Evolutionary conservation across 805 yeast species (phyloP).

Genomic region (Hanseniaspora vineae): DNA sequence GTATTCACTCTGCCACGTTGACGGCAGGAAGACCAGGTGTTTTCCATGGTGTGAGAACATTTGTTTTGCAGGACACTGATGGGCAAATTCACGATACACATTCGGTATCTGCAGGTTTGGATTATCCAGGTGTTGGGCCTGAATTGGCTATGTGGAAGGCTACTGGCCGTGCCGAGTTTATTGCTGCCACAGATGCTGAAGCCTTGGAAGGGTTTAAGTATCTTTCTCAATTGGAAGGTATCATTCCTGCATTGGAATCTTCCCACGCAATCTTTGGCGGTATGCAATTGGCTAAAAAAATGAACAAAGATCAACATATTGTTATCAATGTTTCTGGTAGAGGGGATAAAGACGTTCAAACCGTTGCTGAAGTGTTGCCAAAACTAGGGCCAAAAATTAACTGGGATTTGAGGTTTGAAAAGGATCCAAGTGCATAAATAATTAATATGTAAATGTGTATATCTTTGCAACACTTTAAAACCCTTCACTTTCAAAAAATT

Average conservation of each 20-base stretch:
- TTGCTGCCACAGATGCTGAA: constrained; percentile 91
- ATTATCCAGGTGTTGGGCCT: constrained; percentile 99
- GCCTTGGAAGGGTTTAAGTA: constrained; percentile 84
- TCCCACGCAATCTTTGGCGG: constrained; percentile 95
- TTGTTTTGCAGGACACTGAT: constrained; percentile 77
- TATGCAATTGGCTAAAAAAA: constrained; percentile 69
- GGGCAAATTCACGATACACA: constrained; percentile 98
- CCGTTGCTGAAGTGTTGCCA: constrained; percentile 91
- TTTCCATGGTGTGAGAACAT: constrained; percentile 94
- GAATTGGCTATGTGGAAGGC: constrained; percentile 93
- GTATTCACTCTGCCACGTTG: constrained; percentile 86
- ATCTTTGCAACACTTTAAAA: too few species aligned
- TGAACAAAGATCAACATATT: constrained; percentile 67
- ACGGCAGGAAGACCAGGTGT: constrained; percentile 96
- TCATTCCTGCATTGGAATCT: constrained; percentile 95
- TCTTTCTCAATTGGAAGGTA: constrained; percentile 89
- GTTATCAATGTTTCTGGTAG: constrained; percentile 92
- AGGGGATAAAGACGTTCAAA: constrained; percentile 98
- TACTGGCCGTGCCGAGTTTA: constrained; percentile 80
- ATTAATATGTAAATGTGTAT: neutral
- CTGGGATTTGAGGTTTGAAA: constrained; percentile 90
- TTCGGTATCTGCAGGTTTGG: constrained; percentile 96
- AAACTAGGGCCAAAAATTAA: constrained; percentile 79
- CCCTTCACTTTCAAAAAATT: too few species aligned
- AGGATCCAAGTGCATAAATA: constrained; percentile 16